phyloP scores from a whole-genome alignment of 306 rosid genomes.

The Sesbania bispinosa region DNA sequence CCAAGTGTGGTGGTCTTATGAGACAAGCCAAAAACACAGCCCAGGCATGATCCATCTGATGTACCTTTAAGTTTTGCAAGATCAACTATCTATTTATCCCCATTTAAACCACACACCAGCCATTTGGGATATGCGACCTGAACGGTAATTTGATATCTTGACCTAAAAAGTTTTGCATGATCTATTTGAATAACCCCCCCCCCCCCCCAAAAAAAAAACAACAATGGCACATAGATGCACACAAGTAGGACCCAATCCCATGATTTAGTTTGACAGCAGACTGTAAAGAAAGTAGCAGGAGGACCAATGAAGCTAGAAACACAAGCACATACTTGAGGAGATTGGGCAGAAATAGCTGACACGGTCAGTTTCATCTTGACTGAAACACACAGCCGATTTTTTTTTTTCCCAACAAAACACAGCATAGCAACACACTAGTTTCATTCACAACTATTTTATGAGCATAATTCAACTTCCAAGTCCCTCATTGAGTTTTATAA shows the following conservation, averaged over 20 bases:
- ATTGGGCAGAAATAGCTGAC: not conserved
- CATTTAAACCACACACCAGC: not conserved
- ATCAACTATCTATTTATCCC: conserved; percentile 10
- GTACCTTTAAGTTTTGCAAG: not conserved
- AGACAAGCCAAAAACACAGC: not conserved
- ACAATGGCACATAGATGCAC: not conserved
- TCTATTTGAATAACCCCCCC: no score
- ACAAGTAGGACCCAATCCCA: not conserved
- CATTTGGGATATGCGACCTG: not conserved
- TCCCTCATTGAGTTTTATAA: not conserved
- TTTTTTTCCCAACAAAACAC: not conserved
- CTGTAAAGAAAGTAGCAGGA: not conserved
- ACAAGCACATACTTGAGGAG: not conserved
- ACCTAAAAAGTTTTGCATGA: no score
- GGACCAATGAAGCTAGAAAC: not conserved
- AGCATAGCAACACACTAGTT: not conserved
- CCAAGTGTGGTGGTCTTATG: not conserved
- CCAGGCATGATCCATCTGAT: not conserved
- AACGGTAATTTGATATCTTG: conserved; percentile 9
- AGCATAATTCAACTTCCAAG: not conserved
- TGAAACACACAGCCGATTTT: not conserved
- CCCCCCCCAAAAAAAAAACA: not conserved
- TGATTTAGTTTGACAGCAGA: not conserved
- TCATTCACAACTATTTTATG: not conserved
- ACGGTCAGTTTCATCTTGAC: not conserved